Evolutionary conservation across 495 filamentous ascomycete genomes (phyloP), one percentile per base, ranked within the genome.

Genomic region (Hypoxylon fuscum): DNA sequence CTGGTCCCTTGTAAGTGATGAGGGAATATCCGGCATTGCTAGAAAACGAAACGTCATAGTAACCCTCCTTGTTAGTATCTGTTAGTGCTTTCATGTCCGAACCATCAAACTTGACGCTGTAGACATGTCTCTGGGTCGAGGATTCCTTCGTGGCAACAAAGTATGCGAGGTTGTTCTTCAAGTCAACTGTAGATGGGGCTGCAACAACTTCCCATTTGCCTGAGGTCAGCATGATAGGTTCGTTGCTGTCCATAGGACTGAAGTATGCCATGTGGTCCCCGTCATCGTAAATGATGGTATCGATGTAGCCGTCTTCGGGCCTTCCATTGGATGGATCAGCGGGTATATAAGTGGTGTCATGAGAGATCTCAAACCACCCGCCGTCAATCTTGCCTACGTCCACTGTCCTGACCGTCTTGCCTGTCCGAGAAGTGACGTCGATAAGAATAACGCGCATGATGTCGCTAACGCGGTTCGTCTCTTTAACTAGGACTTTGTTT

Each of bases 221-320:
- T 8, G 89, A 87, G 0, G 95, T 98, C 15, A 98, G 83, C 81
- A 95, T 85, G 22, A 90, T 74, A 15, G 95, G 94, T 2, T 90
- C 74, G 0, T 89, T 76, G 67, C 88, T 93, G 49, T 98, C 90
- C 21, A 98, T 69, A 8, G 95, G 95, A n/a, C 90, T 86, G 71
- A 98, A 98, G 70, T 98, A 98, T 0, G 87, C 96, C 50, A 98
- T 78, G 68, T 98, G 95, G 64, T 97, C 92, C 67, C 90, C 90
- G 45, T 92, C 90, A 34, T 96, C 83, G 69, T 94, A 79, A 51
- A 97, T 90, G 37, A 98, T 78, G 0, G 90, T 93, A 75, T 98
- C 95, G 59, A 98, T 86, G 69, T 98, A 98, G 3, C 95, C 95
- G 71, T 96, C 91, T 17, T 93, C 74, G 31, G 81, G 79, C 9